A percentile compares a stretch with the other conserved stretches of the same genome.
Evolutionary conservation across 2,329 filamentous ascomycete genomes (phyloP).

Genomic region (Ophiocordyceps camponoti-leonardi): DNA sequence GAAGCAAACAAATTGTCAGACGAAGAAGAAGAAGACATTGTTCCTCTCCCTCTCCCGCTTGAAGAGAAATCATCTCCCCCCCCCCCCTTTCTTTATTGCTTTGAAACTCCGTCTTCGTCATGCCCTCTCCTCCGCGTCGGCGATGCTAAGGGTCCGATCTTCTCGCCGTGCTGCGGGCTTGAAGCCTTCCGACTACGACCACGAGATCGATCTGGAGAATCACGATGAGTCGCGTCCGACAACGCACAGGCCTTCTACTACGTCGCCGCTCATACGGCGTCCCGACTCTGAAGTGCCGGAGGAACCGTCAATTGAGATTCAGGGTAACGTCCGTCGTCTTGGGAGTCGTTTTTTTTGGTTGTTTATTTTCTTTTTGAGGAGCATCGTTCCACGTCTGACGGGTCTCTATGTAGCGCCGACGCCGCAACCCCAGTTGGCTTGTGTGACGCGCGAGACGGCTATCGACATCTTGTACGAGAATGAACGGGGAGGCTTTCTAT

Average conservation of each 20-base stretch:
- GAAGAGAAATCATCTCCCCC: too few relatives aligned
- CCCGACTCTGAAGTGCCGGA: background rate
- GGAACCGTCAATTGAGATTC: constrained; percentile 9
- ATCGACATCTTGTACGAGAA: constrained; percentile 94
- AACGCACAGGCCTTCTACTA: background rate
- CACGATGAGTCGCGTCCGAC: constrained; percentile 15
- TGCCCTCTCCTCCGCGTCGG: constrained; percentile 7
- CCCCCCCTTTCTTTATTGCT: too few relatives aligned
- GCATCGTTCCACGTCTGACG: too few relatives aligned
- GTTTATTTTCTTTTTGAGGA: background rate
- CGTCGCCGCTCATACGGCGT: background rate
- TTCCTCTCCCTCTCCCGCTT: too few relatives aligned
- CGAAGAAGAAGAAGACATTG: too few relatives aligned
- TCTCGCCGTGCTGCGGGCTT: constrained; percentile 38
- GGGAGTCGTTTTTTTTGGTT: background rate
- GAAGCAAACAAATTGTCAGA: too few relatives aligned
- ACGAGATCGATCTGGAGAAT: constrained; percentile 55
- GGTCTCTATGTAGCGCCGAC: constrained; percentile 13
- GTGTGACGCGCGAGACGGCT: constrained; percentile 30
- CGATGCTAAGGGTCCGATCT: constrained; percentile 21
- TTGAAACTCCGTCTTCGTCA: too few relatives aligned
- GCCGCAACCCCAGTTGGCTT: constrained; percentile 8
- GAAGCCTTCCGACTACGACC: constrained; percentile 47
- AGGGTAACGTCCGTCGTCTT: constrained; percentile 8
- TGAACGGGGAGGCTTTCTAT: constrained; percentile 77